Conservation (phyloP, 352 stramenopile genomes). For the Phytophthora niederhauseri region DNA sequence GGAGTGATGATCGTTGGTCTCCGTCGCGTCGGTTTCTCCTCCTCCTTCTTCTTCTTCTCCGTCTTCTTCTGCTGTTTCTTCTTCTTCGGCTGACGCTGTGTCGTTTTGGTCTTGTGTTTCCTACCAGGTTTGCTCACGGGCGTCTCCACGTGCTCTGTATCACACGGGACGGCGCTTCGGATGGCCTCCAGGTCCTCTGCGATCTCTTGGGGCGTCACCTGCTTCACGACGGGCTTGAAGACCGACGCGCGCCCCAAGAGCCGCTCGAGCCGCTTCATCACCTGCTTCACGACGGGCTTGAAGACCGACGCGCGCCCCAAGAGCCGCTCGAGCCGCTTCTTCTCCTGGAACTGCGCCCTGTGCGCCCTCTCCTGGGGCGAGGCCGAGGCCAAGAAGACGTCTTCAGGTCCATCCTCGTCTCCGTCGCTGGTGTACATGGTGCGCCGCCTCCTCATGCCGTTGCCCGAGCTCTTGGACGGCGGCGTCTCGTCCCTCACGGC, state of each 20-base stretch:
- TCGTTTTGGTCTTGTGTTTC: constrained; percentile 23
- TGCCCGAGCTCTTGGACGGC: constrained; percentile 23
- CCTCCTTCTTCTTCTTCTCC: constrained; percentile 4
- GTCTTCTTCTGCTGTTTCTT: constrained; percentile 9
- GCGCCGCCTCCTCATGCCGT: constrained; percentile 24
- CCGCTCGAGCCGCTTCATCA: constrained; percentile 63
- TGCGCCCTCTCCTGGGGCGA: constrained; percentile 42
- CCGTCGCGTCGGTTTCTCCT: constrained; percentile 32
- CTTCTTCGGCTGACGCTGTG: constrained; percentile 1
- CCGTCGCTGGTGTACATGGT: constrained; percentile 27
- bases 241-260: constrained; percentile 56
- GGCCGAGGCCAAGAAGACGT: constrained; percentile 31
- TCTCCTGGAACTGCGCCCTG: constrained; percentile 51
- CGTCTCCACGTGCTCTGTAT: not conserved
- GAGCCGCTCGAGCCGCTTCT: constrained; percentile 58
- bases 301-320: constrained; percentile 62
- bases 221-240: constrained; percentile 51
- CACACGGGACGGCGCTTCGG: constrained; percentile 19
- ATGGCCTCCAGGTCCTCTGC: constrained; percentile 51
- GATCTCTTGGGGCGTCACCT: constrained; percentile 39
- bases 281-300: constrained; percentile 45
- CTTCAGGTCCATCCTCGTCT: constrained; percentile 27
- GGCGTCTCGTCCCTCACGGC: constrained; percentile 32
- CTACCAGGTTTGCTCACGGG: constrained; percentile 2
- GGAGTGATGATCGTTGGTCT: constrained; percentile 27